Conservation (phyloP, 2,329 filamentous ascomycete genomes). For the Cercospora sp. region DNA sequence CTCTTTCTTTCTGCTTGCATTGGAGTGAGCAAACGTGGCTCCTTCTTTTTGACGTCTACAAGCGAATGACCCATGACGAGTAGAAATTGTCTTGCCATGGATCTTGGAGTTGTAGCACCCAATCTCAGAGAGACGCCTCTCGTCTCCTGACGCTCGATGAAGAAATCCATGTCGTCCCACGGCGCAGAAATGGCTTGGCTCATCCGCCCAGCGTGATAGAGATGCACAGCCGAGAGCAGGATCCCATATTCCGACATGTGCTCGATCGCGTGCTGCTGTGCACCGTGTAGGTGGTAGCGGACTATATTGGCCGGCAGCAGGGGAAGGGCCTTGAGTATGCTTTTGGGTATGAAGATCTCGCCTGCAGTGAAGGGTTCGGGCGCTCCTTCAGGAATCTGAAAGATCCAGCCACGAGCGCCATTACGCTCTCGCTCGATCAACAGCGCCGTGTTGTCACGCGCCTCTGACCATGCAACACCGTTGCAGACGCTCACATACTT, state of each 20-base stretch:
- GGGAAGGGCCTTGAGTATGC: background rate
- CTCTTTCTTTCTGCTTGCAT: background rate
- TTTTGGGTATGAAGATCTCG: background rate
- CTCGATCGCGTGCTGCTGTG: background rate
- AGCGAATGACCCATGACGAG: background rate
- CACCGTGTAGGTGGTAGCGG: background rate
- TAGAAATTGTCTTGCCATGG: background rate
- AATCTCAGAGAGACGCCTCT: background rate
- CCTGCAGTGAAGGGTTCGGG: background rate
- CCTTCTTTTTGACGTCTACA: background rate
- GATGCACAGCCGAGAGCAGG: background rate
- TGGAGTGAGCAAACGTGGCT: background rate
- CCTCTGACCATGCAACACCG: background rate
- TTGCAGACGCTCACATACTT: background rate
- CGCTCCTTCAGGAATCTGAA: background rate
- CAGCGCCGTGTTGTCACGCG: background rate
- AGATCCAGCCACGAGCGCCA: background rate
- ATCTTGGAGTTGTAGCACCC: background rate
- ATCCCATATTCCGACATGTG: background rate
- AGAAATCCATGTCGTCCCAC: background rate
- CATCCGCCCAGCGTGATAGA: background rate
- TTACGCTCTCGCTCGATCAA: background rate
- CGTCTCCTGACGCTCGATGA: background rate
- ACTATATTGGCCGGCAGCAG: background rate
- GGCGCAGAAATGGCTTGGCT: background rate